Conservation (phyloP, 2,329 filamentous ascomycete genomes). For the Phyllosticta citriasiana region DNA sequence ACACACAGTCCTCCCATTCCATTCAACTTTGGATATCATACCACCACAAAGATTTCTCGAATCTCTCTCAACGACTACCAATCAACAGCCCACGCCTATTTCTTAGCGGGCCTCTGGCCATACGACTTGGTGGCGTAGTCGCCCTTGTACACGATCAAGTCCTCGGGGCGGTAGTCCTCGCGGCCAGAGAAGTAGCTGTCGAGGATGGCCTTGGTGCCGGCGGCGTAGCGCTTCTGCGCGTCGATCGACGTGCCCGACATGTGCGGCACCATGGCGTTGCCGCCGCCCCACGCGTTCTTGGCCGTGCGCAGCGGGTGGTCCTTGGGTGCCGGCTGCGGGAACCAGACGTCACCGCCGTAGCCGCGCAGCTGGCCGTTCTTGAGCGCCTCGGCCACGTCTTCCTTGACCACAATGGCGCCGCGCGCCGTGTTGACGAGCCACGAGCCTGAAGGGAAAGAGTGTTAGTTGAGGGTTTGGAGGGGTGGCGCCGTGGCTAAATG, state of each 20-base stretch:
- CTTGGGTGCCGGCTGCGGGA: conserved; percentile 89
- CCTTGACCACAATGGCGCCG: conserved; percentile 98
- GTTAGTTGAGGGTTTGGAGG: background rate
- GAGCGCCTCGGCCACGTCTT: conserved; percentile 91
- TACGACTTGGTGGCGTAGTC: conserved; percentile 95
- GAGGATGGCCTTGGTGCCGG: conserved; percentile 81
- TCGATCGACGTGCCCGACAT: conserved; percentile 99
- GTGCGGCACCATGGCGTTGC: conserved; percentile 98
- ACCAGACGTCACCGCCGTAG: conserved; percentile 88
- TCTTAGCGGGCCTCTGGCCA: conserved; percentile 55
- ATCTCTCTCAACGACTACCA: background rate
- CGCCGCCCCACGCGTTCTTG: conserved; percentile 90
- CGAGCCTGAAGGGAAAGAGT: conserved; percentile 46
- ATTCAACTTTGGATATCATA: background rate
- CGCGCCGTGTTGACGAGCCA: conserved; percentile 99
- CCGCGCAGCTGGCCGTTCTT: conserved; percentile 84
- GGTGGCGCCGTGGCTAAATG: background rate
- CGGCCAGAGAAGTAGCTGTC: conserved; percentile 82
- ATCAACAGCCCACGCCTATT: conserved; percentile 14
- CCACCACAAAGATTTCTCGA: too few relatives aligned
- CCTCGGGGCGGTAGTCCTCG: conserved; percentile 79
- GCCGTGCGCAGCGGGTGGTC: conserved; percentile 89
- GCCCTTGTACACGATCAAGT: conserved; percentile 81
- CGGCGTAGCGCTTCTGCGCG: conserved; percentile 77
- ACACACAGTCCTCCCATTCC: background rate